Evolutionary conservation across 2,329 filamentous ascomycete species (phyloP).

Genomic region (Leptographium radiaticola): DNA sequence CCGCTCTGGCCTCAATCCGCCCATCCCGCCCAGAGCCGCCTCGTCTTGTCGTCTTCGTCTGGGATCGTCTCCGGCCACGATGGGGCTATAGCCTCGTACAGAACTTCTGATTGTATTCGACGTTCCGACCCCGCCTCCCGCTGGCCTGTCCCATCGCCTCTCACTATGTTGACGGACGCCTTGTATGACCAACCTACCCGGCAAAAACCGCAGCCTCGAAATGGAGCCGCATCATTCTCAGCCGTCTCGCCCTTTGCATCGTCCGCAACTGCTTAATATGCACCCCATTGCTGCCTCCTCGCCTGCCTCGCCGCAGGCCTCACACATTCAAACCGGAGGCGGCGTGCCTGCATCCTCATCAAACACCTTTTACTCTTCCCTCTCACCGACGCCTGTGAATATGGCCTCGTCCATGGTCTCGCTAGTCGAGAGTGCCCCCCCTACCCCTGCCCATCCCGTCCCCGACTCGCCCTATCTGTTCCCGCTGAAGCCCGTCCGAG

Average conservation of each 20-base stretch:
- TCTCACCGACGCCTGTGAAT: conserved; percentile 24
- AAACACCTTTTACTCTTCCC: conserved; percentile 44
- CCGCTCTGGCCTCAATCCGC: not conserved
- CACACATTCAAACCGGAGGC: conserved; percentile 15
- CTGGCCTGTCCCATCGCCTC: not conserved
- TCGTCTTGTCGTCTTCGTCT: not conserved
- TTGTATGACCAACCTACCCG: not conserved
- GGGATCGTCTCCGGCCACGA: not conserved
- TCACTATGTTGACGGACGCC: not conserved
- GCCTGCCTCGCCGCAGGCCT: conserved; percentile 23
- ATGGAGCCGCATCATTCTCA: conserved; percentile 17
- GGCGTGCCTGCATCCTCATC: conserved; percentile 49
- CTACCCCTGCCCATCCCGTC: conserved; percentile 37
- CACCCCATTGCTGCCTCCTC: conserved; percentile 14
- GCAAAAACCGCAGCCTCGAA: not conserved
- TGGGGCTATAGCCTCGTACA: not conserved
- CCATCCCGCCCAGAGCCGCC: not conserved
- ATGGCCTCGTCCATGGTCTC: conserved; percentile 23
- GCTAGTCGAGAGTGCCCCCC: conserved; percentile 40
- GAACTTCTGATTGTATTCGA: not conserved
- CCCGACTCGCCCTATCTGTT: conserved; percentile 55
- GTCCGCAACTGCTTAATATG: conserved; percentile 22
- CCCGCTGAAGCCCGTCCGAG: conserved; percentile 60
- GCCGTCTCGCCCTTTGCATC: conserved; percentile 16
- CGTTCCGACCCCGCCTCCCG: no score